Percentiles rank a stretch among this genome's conserved stretches.
Conservation (phyloP, 352 stramenopile species). For the Phytophthora pluvialis region DNA sequence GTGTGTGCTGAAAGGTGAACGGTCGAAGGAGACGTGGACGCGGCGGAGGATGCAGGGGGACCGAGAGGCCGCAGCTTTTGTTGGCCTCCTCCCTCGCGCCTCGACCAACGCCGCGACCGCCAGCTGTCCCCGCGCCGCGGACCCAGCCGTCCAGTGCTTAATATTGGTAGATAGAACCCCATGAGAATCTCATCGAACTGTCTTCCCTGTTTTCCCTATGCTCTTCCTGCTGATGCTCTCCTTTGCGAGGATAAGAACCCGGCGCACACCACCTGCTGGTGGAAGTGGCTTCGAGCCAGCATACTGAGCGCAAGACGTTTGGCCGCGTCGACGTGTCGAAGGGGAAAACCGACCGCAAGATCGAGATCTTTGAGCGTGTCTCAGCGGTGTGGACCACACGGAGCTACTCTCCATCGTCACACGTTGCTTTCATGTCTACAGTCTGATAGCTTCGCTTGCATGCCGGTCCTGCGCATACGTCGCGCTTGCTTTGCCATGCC, state of each 20-base stretch:
- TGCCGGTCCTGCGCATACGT: too few relatives aligned
- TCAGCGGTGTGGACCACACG: background rate
- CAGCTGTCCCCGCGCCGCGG: background rate
- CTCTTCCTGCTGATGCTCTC: background rate
- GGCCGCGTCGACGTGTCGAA: background rate
- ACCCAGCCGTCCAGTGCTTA: conserved; percentile 36
- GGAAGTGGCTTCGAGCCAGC: background rate
- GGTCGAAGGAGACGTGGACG: conserved; percentile 24
- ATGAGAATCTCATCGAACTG: conserved; percentile 26
- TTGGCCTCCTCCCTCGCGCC: conserved; percentile 37
- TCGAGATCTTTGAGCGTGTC: conserved; percentile 7
- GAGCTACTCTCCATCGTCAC: too few relatives aligned
- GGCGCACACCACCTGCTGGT: background rate
- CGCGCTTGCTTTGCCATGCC: too few relatives aligned
- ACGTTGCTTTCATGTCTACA: too few relatives aligned
- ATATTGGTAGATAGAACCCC: conserved; percentile 52
- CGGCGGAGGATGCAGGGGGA: conserved; percentile 17
- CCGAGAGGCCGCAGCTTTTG: conserved; percentile 39
- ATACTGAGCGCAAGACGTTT: background rate
- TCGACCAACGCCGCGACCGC: conserved; percentile 15
- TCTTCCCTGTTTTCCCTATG: conserved; percentile 25
- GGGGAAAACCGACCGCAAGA: background rate
- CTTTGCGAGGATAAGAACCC: background rate
- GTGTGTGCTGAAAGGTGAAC: background rate
- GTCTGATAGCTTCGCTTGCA: too few relatives aligned